phyloP scores from a whole-genome alignment of 805 yeast species.

The Henningerozyma blattae region DNA sequence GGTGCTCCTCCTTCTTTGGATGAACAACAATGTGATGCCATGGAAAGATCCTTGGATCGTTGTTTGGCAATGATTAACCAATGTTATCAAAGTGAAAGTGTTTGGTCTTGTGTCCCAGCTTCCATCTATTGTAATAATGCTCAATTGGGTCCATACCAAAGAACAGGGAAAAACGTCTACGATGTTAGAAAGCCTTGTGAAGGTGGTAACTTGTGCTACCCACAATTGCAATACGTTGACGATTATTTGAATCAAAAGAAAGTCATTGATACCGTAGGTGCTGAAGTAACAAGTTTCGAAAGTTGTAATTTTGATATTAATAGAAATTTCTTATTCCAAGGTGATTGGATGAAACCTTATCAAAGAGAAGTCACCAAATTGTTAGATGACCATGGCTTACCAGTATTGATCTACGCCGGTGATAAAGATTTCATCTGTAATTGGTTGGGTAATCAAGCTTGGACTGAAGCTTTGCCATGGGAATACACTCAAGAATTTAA shows the following conservation, averaged over 20 bases:
- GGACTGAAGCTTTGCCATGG: conserved; percentile 67
- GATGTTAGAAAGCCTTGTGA: conserved; percentile 79
- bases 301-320: conserved; percentile 71
- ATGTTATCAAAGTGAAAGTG: conserved; percentile 66
- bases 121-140: conserved; percentile 78
- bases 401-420: conserved; percentile 87
- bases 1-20: conserved; percentile 67
- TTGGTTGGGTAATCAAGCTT: conserved; percentile 83
- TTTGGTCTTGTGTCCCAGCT: conserved; percentile 87
- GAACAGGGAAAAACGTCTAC: conserved; percentile 83
- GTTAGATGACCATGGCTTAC: conserved; percentile 46
- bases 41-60: conserved; percentile 60
- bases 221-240: conserved; percentile 63
- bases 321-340: conserved; percentile 70
- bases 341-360: conserved; percentile 90
- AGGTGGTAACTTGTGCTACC: conserved; percentile 59
- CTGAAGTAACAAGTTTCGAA: conserved; percentile 68
- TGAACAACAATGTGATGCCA: conserved; percentile 66
- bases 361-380: conserved; percentile 61
- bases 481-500: conserved; percentile 38
- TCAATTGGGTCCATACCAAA: conserved; percentile 68
- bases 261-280: conserved; percentile 78
- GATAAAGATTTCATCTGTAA: conserved; percentile 88
- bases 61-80: conserved; percentile 64
- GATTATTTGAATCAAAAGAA: conserved; percentile 63